Conservation (phyloP, 2,329 filamentous ascomycete genomes). For the Calycina marina region DNA sequence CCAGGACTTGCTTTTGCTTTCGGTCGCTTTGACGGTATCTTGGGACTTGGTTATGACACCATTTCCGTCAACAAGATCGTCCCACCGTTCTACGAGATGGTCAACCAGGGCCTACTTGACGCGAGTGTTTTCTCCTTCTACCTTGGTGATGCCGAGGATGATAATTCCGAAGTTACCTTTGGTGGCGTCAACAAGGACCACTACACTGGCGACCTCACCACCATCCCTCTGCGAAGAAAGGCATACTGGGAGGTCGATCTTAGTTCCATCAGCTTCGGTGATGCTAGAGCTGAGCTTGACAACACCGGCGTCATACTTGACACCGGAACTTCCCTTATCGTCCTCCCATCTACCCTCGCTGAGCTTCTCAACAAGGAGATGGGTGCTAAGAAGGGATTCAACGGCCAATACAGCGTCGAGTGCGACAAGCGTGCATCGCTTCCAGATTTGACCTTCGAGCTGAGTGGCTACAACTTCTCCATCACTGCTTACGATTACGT, state of each 20-base stretch:
- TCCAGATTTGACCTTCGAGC: conserved; percentile 81
- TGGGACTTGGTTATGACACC: conserved; percentile 86
- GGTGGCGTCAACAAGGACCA: conserved; percentile 76
- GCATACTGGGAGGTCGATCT: conserved; percentile 99
- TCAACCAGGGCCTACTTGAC: conserved; percentile 79
- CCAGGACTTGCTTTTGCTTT: conserved; percentile 96
- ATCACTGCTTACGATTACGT: conserved; percentile 87
- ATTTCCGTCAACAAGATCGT: conserved; percentile 95
- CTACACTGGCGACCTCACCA: conserved; percentile 73
- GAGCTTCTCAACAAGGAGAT: conserved; percentile 97
- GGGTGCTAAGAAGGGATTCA: conserved; percentile 93
- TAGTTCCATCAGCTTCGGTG: conserved; percentile 77
- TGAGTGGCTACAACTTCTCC: conserved; percentile 84
- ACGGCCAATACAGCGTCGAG: conserved; percentile 91
- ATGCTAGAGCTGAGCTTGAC: conserved; percentile 76
- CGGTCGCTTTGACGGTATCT: conserved; percentile 90
- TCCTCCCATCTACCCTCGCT: conserved; percentile 77
- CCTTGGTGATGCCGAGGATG: conserved; percentile 58
- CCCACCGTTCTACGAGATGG: conserved; percentile 92
- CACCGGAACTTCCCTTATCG: conserved; percentile 95
- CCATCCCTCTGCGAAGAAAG: conserved; percentile 92
- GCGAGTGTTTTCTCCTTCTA: conserved; percentile 95
- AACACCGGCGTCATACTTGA: conserved; percentile 94
- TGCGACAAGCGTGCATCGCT: conserved; percentile 71
- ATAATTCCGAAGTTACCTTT: conserved; percentile 73